Evolutionary conservation across 495 filamentous ascomycete species (phyloP).

Genomic region (Trichoderma orchidacearum): DNA sequence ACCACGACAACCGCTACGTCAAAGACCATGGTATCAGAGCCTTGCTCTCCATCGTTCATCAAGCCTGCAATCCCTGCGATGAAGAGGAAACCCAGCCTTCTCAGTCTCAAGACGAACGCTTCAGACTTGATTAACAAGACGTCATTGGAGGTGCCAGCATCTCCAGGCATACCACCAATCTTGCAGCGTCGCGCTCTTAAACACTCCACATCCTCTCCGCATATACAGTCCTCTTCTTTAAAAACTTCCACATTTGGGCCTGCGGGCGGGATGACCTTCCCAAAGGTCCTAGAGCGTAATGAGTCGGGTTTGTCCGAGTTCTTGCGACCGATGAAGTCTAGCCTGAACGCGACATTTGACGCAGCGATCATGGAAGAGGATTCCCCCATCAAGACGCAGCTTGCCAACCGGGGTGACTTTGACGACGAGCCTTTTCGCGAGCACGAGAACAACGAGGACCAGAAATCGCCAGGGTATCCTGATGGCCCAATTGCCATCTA

Average conservation of each 20-base stretch:
- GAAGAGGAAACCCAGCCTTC: slow-evolving; percentile 64
- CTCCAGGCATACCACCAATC: slow-evolving; percentile 32
- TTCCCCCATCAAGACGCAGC: slow-evolving; percentile 49
- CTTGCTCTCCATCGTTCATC: slow-evolving; percentile 70
- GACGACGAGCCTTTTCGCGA: slow-evolving; percentile 37
- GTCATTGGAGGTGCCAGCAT: slow-evolving; percentile 27
- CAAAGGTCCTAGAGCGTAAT: slow-evolving; percentile 32
- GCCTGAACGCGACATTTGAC: slow-evolving; percentile 11
- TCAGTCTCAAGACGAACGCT: slow-evolving; percentile 51
- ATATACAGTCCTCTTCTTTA: slow-evolving; percentile 33
- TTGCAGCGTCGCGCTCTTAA: slow-evolving; percentile 40
- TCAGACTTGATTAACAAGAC: slow-evolving; percentile 24
- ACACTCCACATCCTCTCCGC: slow-evolving; percentile 41
- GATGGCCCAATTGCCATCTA: slow-evolving; percentile 88
- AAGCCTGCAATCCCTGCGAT: slow-evolving; percentile 55
- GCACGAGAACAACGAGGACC: slow-evolving; percentile 49
- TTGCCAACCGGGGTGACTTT: slow-evolving; percentile 37
- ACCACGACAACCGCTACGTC: slow-evolving; percentile 28
- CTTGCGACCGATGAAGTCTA: slow-evolving; percentile 27
- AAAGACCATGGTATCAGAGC: slow-evolving; percentile 45
- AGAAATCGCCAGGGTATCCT: slow-evolving; percentile 83
- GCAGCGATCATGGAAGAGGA: slow-evolving; percentile 62
- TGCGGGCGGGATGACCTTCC: slow-evolving; percentile 37
- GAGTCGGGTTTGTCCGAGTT: slow-evolving; percentile 33
- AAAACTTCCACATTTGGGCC: slow-evolving; percentile 40